Evolutionary conservation across 306 rosid species (phyloP).

Genomic region (Cicer bijugum): DNA sequence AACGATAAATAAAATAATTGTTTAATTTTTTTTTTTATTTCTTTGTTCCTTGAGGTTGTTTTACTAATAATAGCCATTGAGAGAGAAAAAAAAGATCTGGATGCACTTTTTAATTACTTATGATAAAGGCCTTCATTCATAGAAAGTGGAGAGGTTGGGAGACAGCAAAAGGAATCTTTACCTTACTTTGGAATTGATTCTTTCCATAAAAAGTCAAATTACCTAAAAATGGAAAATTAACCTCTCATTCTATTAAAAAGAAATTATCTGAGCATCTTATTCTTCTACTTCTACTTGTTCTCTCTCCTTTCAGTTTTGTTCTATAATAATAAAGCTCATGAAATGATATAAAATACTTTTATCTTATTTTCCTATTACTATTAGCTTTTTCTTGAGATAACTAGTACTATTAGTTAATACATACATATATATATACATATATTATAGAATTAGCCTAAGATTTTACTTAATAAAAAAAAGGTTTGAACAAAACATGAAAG

Average conservation of each 20-base stretch:
- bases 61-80: conserved; percentile 46
- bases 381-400: too few relatives aligned
- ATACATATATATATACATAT: not conserved
- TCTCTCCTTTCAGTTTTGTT: not conserved
- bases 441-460: too few relatives aligned
- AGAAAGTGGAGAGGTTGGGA: conserved; percentile 23
- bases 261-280: conserved; percentile 27
- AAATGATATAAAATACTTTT: not conserved
- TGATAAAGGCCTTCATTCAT: not conserved
- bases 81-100: conserved; percentile 32
- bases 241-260: conserved; percentile 29
- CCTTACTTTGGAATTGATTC: conserved; percentile 53
- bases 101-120: conserved; percentile 34
- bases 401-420: too few relatives aligned
- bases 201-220: conserved; percentile 56
- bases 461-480: too few relatives aligned
- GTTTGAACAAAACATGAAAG: too few relatives aligned
- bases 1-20: too few relatives aligned
- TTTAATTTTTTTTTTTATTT: not conserved
- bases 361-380: too few relatives aligned
- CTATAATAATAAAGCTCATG: not conserved
- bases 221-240: conserved; percentile 51
- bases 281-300: not conserved
- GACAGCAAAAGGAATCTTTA: conserved; percentile 46
- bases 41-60: conserved; percentile 35